Evolutionary conservation across 306 rosid species (phyloP).

Genomic region (Echinosophora koreensis): DNA sequence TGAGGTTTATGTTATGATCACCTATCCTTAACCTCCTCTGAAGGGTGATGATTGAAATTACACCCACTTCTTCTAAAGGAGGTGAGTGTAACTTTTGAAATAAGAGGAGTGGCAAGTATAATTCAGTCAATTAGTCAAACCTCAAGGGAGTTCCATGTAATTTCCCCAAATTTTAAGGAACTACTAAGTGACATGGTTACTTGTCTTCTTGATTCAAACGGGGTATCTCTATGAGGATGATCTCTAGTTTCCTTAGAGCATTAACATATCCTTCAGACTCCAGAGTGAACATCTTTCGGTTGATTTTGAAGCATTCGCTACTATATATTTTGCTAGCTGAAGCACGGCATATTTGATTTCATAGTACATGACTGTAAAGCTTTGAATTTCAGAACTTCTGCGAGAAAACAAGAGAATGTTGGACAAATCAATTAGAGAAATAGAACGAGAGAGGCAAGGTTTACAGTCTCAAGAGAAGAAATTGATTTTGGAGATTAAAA

Average conservation of each 20-base stretch:
- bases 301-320: not conserved
- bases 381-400: slow-evolving; percentile 79
- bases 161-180: not conserved
- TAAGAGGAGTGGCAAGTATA: not conserved
- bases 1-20: too few relatives aligned
- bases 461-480: slow-evolving; percentile 96
- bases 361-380: slow-evolving; percentile 4
- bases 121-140: not conserved
- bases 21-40: too few relatives aligned
- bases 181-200: not conserved
- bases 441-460: slow-evolving; percentile 92
- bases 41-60: too few relatives aligned
- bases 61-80: not conserved
- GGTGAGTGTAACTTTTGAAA: not conserved
- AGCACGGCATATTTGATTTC: slow-evolving; percentile 20
- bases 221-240: slow-evolving; percentile 6
- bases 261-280: not conserved
- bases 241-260: slow-evolving; percentile 33
- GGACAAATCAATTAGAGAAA: slow-evolving; percentile 95
- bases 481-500: slow-evolving; percentile 89
- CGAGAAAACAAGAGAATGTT: slow-evolving; percentile 99
- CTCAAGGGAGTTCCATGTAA: not conserved
- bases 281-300: not conserved
- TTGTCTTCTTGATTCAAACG: slow-evolving; percentile 15
- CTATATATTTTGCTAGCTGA: slow-evolving; percentile 9